A percentile compares a stretch with the other conserved stretches of the same genome.
Evolutionary conservation across 2,329 filamentous ascomycete genomes (phyloP).

Genomic region (Epichloe brachyelytri): DNA sequence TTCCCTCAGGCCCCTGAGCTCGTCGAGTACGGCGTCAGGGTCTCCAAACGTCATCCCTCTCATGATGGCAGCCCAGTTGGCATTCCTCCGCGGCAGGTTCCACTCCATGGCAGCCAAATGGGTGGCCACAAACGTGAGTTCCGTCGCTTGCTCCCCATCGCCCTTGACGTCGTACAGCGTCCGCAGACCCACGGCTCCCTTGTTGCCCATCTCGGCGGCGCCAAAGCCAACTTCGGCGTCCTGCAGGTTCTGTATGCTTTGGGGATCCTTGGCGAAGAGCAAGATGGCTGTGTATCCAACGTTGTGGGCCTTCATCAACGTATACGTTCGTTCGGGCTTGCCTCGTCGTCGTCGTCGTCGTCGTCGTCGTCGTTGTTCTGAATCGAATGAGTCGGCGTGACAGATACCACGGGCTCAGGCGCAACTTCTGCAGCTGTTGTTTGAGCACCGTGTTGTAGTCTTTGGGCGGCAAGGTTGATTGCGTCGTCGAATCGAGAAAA

Average conservation of each 20-base stretch:
- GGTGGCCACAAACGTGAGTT: slow-evolving; percentile 75
- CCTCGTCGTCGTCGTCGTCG: neutral
- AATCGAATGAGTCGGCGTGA: slow-evolving; percentile 2
- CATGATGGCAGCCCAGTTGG: slow-evolving; percentile 80
- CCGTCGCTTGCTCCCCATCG: slow-evolving; percentile 29
- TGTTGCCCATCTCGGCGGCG: slow-evolving; percentile 82
- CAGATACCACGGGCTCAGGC: slow-evolving; percentile 7
- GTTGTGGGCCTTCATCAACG: slow-evolving; percentile 57
- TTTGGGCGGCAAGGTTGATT: slow-evolving; percentile 52
- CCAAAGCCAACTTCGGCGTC: slow-evolving; percentile 79
- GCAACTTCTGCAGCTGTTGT: neutral
- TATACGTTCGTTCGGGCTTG: slow-evolving; percentile 38
- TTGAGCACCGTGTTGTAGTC: slow-evolving; percentile 14
- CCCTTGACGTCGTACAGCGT: slow-evolving; percentile 39
- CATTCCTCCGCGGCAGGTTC: slow-evolving; percentile 61
- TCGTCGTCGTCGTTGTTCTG: neutral
- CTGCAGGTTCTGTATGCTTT: slow-evolving; percentile 51
- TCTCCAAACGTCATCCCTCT: slow-evolving; percentile 64
- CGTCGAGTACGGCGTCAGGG: slow-evolving; percentile 27
- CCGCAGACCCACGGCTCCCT: slow-evolving; percentile 76
- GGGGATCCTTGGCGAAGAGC: slow-evolving; percentile 59
- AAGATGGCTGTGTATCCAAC: slow-evolving; percentile 84
- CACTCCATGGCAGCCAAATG: slow-evolving; percentile 85
- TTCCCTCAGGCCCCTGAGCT: slow-evolving; percentile 6
- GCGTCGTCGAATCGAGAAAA: slow-evolving; percentile 58